A percentile compares a stretch with the other conserved stretches of the same genome.
phyloP scores from a whole-genome alignment of 768 basidiomycete genomes.

The Guyanaporus albipodus region DNA sequence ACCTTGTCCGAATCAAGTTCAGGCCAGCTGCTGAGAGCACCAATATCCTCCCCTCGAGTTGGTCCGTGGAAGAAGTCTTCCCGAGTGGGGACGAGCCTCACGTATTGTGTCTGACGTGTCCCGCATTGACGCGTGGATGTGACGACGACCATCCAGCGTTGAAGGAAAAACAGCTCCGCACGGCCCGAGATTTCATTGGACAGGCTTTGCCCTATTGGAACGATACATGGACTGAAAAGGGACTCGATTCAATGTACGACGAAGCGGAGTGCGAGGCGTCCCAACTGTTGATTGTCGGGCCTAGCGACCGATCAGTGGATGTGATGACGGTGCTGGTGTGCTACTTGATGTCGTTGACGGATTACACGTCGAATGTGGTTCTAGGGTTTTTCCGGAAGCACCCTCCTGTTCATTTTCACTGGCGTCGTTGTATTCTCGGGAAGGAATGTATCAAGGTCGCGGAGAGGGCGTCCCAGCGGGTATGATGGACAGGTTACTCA shows the following conservation, averaged over 20 bases:
- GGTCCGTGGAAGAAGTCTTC: neutral
- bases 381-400: neutral
- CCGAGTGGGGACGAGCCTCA: neutral
- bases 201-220: neutral
- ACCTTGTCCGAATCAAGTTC: slow-evolving; percentile 1
- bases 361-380: neutral
- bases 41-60: slow-evolving; percentile 1
- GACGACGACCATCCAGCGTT: neutral
- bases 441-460: neutral
- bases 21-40: neutral
- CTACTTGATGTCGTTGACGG: neutral
- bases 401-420: neutral
- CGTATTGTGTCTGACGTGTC: slow-evolving; percentile 1
- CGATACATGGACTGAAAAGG: neutral
- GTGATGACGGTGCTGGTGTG: neutral
- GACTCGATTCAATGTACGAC: neutral
- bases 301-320: neutral
- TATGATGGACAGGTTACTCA: too few relatives aligned
- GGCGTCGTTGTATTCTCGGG: neutral
- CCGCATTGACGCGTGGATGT: neutral
- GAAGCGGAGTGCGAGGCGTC: too few relatives aligned
- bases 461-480: too few relatives aligned
- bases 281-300: neutral
- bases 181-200: neutral
- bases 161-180: neutral